Evolutionary conservation across 192 early-diverging fungal species (phyloP), one percentile per base, ranked within the genome.

Genomic region (Coemansia sp.): DNA sequence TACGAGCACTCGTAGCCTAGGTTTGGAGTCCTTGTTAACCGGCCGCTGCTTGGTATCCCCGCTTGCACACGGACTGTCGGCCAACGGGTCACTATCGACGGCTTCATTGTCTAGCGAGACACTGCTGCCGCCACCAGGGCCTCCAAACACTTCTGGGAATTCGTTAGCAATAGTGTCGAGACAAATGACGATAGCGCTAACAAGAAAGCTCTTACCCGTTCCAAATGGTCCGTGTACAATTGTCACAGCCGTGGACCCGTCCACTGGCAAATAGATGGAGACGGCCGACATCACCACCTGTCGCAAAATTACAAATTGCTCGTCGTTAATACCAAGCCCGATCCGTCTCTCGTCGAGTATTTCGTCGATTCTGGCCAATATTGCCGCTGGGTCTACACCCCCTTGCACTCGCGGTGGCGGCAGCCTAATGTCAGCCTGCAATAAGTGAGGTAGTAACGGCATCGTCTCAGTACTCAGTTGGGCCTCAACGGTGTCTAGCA

Each of bases 141-240:
- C n/a, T 19, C 49, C 68, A 64, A 84, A 78, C 44, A 84, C 37
- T 1, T 63, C 50, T 26, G 78, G 66, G 16, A 82, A 70, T 64
- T 86, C 84, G 38, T 69, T 72, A 9, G 87, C 75, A 23, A 92
- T 78, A 2, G 65, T 74, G 53, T 89, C 82, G 13, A 89, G 69
- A 21, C 89, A 89, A 0, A 89, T 76, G 43, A 88, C 82, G 43
- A 90, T 64, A 2, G 88, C 90, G 5, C 86, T 87, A 19, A 89
- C 82, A 7, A 92, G 77, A 65, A 85, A 90, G 73, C 89, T 91
- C 74, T 92, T 92, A n/a, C 91, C 91, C 0, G 91, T 89, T 4
- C 91, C 91, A 74, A 90, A 91, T 33, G 84, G 84, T 3, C 84
- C 84, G 26, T 85, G 84, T 3, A 85, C 68, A 11, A 82, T 70